Conservation (phyloP, 2,329 filamentous ascomycete genomes). For the Colletotrichum gigasporum region DNA sequence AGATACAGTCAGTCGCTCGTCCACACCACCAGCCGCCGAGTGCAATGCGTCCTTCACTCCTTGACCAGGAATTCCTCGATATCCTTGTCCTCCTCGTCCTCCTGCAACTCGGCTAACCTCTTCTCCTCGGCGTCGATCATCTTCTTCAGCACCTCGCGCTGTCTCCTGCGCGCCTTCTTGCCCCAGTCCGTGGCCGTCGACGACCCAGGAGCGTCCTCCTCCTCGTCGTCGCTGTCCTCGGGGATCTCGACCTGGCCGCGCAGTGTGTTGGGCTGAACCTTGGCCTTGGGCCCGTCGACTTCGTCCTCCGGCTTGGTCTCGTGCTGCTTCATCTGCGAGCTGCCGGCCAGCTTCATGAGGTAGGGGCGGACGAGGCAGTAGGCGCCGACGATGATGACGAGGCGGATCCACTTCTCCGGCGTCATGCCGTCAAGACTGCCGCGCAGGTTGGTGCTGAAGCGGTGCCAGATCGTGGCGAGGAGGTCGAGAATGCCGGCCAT, state of each 20-base stretch:
- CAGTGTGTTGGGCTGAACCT: constrained; percentile 72
- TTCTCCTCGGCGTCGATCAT: constrained; percentile 71
- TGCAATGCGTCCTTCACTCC: neutral
- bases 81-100: constrained; percentile 78
- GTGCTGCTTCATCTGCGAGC: constrained; percentile 70
- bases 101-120: constrained; percentile 60
- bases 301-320: constrained; percentile 60
- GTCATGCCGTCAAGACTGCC: constrained; percentile 61
- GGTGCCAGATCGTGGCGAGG: constrained; percentile 14
- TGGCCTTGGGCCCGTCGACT: constrained; percentile 55
- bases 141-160: constrained; percentile 73
- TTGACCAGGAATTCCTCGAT: constrained; percentile 73
- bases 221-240: constrained; percentile 61
- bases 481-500: constrained; percentile 25
- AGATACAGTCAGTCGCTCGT: too few species aligned
- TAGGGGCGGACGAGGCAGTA: constrained; percentile 81
- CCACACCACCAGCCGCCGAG: neutral
- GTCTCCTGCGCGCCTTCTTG: constrained; percentile 74
- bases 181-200: constrained; percentile 70
- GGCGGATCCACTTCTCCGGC: constrained; percentile 69
- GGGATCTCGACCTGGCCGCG: constrained; percentile 64
- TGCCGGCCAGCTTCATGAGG: constrained; percentile 72
- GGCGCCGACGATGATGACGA: constrained; percentile 75
- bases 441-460: constrained; percentile 55
- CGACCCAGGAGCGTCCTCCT: constrained; percentile 56